A percentile compares a stretch with the other conserved stretches of the same genome.
These are phyloP conservation scores for Trichoderma gracile DNA, from an alignment of 2,329 filamentous ascomycete genomes.

Conservation along the genomic window DNA sequence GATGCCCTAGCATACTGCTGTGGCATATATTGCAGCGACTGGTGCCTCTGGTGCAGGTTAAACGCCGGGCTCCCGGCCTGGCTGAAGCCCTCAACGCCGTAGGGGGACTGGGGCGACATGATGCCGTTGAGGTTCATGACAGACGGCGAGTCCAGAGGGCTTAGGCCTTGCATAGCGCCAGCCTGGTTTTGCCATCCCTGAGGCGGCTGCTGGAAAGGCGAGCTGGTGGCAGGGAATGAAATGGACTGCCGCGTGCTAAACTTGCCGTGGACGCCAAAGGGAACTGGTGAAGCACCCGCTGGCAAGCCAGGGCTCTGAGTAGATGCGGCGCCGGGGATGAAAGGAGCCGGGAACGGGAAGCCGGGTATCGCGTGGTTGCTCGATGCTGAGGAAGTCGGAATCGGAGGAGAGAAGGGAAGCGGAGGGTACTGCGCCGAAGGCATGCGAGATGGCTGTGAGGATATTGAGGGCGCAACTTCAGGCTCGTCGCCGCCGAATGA, in stretches of 20 bases:
- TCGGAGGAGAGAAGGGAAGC: slow-evolving; percentile 78
- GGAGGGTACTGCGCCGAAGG: slow-evolving; percentile 73
- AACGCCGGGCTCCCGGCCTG: slow-evolving; percentile 45
- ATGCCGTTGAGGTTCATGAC: slow-evolving; percentile 54
- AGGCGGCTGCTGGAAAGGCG: slow-evolving; percentile 66
- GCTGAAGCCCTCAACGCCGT: slow-evolving; percentile 54
- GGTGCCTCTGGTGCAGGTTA: slow-evolving; percentile 56
- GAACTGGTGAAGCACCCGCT: slow-evolving; percentile 70
- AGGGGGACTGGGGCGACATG: slow-evolving; percentile 65
- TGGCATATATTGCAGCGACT: slow-evolving; percentile 60
- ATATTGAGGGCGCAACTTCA: slow-evolving; percentile 60
- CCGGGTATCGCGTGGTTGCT: slow-evolving; percentile 63
- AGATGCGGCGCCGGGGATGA: slow-evolving; percentile 62
- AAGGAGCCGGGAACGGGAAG: slow-evolving; percentile 58
- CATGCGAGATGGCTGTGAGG: slow-evolving; percentile 68
- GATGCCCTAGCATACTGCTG: slow-evolving; percentile 58
- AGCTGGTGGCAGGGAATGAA: slow-evolving; percentile 62
- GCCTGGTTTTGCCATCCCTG: slow-evolving; percentile 60
- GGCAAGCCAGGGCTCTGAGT: slow-evolving; percentile 63
- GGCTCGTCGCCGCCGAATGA: slow-evolving; percentile 75
- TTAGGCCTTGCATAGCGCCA: slow-evolving; percentile 54
- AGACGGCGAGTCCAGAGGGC: slow-evolving; percentile 65
- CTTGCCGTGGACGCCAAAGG: slow-evolving; percentile 62
- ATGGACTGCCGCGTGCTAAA: slow-evolving; percentile 73
- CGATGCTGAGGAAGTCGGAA: slow-evolving; percentile 75